These are phyloP conservation scores for Chalciporus chontae DNA, from an alignment of 768 basidiomycete genomes.

Conservation along the genomic window DNA sequence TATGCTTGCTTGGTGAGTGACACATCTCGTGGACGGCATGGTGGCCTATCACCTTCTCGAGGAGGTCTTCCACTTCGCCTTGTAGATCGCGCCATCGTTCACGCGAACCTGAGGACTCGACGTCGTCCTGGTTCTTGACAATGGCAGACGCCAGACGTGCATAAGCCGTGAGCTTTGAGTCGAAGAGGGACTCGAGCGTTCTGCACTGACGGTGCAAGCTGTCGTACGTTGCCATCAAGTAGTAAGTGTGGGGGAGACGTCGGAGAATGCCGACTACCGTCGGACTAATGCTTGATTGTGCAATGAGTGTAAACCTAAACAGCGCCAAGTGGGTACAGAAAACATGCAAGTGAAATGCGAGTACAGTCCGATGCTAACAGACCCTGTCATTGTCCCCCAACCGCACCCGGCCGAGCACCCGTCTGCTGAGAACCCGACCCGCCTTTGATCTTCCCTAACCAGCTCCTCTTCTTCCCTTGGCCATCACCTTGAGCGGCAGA, in stretches of 20 bases:
- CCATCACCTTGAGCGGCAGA: slow-evolving; percentile 20
- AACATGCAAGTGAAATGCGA: slow-evolving; percentile 1
- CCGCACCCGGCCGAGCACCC: slow-evolving; percentile 17
- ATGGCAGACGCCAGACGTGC: slow-evolving; percentile 76
- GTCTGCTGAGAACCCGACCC: slow-evolving; percentile 21
- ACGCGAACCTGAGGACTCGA: slow-evolving; percentile 67
- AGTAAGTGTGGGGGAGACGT: background rate
- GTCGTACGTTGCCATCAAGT: slow-evolving; percentile 75
- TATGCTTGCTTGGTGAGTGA: slow-evolving; percentile 32
- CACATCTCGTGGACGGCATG: background rate
- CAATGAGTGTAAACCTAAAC: slow-evolving; percentile 4
- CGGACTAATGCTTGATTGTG: background rate
- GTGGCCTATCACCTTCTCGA: slow-evolving; percentile 65
- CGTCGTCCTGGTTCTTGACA: slow-evolving; percentile 48
- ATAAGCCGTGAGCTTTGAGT: slow-evolving; percentile 88
- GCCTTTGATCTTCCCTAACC: slow-evolving; percentile 69
- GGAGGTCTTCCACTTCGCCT: slow-evolving; percentile 78
- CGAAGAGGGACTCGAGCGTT: slow-evolving; percentile 90
- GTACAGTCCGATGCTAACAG: slow-evolving; percentile 13
- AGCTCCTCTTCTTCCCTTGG: slow-evolving; percentile 51
- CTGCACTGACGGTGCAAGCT: slow-evolving; percentile 87
- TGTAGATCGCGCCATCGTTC: slow-evolving; percentile 83
- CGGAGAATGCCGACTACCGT: slow-evolving; percentile 19
- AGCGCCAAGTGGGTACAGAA: slow-evolving; percentile 12
- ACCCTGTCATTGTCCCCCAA: slow-evolving; percentile 25